Conservation (phyloP, 192 early-diverging fungal species). For the Podila clonocystis region DNA sequence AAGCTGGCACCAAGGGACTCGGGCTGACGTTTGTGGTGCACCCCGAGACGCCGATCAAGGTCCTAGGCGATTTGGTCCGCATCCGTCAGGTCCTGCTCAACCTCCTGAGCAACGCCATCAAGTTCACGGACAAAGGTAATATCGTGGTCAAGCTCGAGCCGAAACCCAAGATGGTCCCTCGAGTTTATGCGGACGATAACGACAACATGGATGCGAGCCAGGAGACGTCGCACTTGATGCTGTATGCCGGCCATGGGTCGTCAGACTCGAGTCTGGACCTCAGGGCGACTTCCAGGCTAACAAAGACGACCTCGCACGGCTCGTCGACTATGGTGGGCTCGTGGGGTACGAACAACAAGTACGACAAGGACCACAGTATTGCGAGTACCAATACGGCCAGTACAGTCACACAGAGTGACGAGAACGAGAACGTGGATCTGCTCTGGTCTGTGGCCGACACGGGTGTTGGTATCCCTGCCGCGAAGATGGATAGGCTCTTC, state of each 20-base stretch:
- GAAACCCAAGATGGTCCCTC: slow-evolving; percentile 24
- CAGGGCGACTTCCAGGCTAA: background rate
- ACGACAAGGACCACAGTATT: background rate
- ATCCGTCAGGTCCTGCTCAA: slow-evolving; percentile 65
- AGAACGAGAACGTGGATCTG: slow-evolving; percentile 21
- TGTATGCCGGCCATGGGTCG: background rate
- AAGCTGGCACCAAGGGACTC: slow-evolving; percentile 32
- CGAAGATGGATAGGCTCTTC: slow-evolving; percentile 49
- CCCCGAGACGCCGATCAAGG: slow-evolving; percentile 49
- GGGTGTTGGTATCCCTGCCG: slow-evolving; percentile 50
- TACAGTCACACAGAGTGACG: background rate
- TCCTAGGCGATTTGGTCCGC: slow-evolving; percentile 62
- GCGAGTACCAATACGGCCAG: background rate
- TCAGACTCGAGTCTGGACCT: background rate
- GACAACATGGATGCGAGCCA: slow-evolving; percentile 1
- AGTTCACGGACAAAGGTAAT: slow-evolving; percentile 59
- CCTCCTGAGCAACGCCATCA: slow-evolving; percentile 65
- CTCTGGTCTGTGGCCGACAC: slow-evolving; percentile 52
- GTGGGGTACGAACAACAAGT: background rate
- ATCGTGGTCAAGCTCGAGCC: slow-evolving; percentile 51
- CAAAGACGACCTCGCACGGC: background rate
- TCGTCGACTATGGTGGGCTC: background rate
- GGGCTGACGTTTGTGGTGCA: slow-evolving; percentile 49
- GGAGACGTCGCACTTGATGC: slow-evolving; percentile 3
- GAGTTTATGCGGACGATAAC: slow-evolving; percentile 41